Evolutionary conservation across 176 grass and related monocot genomes (phyloP).

Genomic region (Eragrostis nindensis): DNA sequence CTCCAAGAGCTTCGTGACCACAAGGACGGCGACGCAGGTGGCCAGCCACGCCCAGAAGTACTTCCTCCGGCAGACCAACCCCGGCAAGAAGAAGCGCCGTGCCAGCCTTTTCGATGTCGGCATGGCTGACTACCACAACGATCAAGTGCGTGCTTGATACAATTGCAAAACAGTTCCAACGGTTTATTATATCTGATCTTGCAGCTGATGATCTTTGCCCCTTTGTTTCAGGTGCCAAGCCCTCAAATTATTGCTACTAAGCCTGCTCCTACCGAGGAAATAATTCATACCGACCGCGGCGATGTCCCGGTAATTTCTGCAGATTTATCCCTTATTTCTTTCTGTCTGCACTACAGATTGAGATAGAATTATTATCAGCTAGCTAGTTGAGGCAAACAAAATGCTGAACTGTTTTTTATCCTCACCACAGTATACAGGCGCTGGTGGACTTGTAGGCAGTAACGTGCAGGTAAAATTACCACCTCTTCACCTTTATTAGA

Average conservation of each 20-base stretch:
- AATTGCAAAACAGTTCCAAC: neutral
- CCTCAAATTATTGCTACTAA: slow-evolving; percentile 26
- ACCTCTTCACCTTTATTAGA: neutral
- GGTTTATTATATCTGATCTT: slow-evolving; percentile 8
- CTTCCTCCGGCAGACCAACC: slow-evolving; percentile 87
- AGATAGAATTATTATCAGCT: neutral
- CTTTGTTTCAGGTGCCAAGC: slow-evolving; percentile 41
- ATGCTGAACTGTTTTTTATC: neutral
- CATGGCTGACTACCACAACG: neutral
- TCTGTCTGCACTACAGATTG: neutral
- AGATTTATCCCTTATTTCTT: neutral
- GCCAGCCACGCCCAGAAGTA: slow-evolving; percentile 99
- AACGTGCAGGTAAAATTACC: slow-evolving; percentile 41
- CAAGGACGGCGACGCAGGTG: slow-evolving; percentile 88
- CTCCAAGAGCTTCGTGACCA: slow-evolving; percentile 84
- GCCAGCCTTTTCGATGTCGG: slow-evolving; percentile 92
- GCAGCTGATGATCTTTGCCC: neutral
- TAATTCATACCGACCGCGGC: slow-evolving; percentile 54
- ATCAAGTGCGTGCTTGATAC: slow-evolving; percentile 19
- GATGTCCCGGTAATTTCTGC: slow-evolving; percentile 42
- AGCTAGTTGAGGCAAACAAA: slow-evolving; percentile 19
- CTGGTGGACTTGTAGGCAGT: slow-evolving; percentile 13
- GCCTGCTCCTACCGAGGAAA: slow-evolving; percentile 43
- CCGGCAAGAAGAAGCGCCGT: slow-evolving; percentile 80
- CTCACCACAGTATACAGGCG: slow-evolving; percentile 29